Evolutionary conservation across 164 flowering plant genomes (phyloP).

Genomic region (Magnolia kwangsiensis): DNA sequence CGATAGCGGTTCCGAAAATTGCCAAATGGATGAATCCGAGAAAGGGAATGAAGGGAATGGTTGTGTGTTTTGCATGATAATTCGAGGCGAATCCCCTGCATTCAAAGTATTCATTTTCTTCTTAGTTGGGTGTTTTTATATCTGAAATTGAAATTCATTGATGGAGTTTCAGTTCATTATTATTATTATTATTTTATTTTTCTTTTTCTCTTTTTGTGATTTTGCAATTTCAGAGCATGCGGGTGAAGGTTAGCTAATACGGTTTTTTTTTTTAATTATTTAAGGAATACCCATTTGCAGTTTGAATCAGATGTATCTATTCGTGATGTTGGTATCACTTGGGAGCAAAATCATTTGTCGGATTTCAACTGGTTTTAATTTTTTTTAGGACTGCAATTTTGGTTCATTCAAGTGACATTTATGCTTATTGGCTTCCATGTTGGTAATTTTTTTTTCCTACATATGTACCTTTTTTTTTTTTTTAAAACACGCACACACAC

Average conservation of each 20-base stretch:
- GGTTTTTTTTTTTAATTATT: background rate
- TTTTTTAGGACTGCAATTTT: background rate
- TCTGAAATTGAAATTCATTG: background rate
- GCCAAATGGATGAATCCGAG: background rate
- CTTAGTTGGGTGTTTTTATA: background rate
- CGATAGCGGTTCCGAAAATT: background rate
- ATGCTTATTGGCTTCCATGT: background rate
- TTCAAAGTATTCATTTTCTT: conserved; percentile 44
- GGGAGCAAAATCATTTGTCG: background rate
- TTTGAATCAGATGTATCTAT: background rate
- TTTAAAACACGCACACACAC: too few relatives aligned
- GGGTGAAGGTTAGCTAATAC: too few relatives aligned
- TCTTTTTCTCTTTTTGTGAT: too few relatives aligned
- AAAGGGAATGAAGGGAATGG: conserved; percentile 17
- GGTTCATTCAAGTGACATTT: background rate
- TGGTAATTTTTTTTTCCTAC: background rate
- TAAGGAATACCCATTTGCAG: conserved; percentile 1
- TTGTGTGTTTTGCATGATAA: conserved; percentile 77
- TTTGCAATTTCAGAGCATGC: background rate
- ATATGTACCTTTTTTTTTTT: too few relatives aligned
- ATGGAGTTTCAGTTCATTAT: too few relatives aligned
- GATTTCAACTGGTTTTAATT: background rate
- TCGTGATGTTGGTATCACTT: background rate
- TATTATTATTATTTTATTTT: background rate
- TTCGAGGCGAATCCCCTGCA: conserved; percentile 67